Conservation (phyloP, 2,329 filamentous ascomycete genomes). For the Trichoderma sp. region DNA sequence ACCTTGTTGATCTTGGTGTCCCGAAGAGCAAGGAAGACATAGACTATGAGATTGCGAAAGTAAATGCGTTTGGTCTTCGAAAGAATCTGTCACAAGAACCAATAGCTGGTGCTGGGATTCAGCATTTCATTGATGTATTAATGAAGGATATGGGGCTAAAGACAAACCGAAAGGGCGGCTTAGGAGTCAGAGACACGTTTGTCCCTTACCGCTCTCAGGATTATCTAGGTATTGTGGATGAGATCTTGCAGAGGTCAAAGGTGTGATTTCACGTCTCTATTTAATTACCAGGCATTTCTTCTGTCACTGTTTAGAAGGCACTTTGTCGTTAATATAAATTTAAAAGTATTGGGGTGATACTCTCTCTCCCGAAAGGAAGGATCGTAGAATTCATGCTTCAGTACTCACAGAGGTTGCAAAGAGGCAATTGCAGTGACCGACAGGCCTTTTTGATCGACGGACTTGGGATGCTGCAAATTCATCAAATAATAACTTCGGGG, state of each 20-base stretch:
- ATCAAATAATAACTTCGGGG: too few species aligned
- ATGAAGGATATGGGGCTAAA: conserved; percentile 4
- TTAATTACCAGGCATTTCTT: neutral
- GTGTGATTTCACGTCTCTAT: neutral
- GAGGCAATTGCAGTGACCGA: too few species aligned
- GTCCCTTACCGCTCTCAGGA: neutral
- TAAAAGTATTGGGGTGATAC: neutral
- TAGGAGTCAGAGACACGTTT: neutral
- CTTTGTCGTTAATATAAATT: neutral
- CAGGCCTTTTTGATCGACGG: too few species aligned
- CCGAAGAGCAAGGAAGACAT: neutral
- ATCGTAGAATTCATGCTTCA: neutral
- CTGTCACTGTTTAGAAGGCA: neutral
- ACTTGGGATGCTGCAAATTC: too few species aligned
- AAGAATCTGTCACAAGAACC: neutral
- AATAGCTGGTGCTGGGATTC: neutral
- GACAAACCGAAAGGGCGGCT: neutral
- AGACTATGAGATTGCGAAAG: neutral
- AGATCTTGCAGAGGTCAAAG: neutral
- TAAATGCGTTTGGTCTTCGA: neutral
- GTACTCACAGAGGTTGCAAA: neutral
- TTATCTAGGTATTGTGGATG: conserved; percentile 1
- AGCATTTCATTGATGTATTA: neutral
- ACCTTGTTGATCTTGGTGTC: neutral
- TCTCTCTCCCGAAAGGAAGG: neutral